A percentile compares a stretch with the other conserved stretches of the same genome.
Evolutionary conservation across 257 asterid genomes (phyloP).

Genomic region (Solanum pinnatisectum): DNA sequence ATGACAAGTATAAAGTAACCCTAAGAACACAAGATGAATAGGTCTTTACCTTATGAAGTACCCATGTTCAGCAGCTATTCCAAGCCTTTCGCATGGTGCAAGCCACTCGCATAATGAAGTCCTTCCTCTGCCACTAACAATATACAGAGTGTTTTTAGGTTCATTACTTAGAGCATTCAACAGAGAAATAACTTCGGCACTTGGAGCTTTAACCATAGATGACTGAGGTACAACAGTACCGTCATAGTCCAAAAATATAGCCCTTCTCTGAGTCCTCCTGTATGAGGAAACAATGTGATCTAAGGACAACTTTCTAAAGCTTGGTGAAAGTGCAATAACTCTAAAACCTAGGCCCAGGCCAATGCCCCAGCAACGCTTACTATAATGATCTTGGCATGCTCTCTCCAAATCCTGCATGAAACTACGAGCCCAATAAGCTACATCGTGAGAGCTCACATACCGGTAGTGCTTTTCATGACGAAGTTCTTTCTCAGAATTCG

Average conservation of each 20-base stretch:
- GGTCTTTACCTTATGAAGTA: constrained; percentile 54
- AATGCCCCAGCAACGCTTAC: constrained; percentile 83
- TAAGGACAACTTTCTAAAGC: constrained; percentile 63
- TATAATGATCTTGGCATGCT: constrained; percentile 74
- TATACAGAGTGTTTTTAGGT: constrained; percentile 64
- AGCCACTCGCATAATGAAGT: constrained; percentile 64
- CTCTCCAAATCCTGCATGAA: constrained; percentile 79
- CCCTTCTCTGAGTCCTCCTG: constrained; percentile 57
- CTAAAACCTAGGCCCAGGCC: constrained; percentile 80
- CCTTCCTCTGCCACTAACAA: constrained; percentile 85
- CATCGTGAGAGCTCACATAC: constrained; percentile 81
- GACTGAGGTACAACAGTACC: constrained; percentile 80
- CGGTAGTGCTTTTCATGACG: constrained; percentile 88
- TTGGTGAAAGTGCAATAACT: constrained; percentile 77
- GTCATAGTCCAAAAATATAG: constrained; percentile 84
- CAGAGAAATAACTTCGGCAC: constrained; percentile 46
- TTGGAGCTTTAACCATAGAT: constrained; percentile 47
- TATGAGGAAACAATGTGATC: constrained; percentile 59
- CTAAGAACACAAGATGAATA: neutral
- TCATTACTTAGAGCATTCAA: constrained; percentile 56
- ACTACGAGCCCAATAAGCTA: constrained; percentile 88
- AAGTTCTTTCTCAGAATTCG: constrained; percentile 60
- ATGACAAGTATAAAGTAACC: neutral
- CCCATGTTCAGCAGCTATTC: constrained; percentile 92
- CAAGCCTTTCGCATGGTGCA: constrained; percentile 63